A percentile compares a stretch with the other conserved stretches of the same genome.
phyloP scores from a whole-genome alignment of 352 stramenopile species.

The Phytophthora uliginosa region DNA sequence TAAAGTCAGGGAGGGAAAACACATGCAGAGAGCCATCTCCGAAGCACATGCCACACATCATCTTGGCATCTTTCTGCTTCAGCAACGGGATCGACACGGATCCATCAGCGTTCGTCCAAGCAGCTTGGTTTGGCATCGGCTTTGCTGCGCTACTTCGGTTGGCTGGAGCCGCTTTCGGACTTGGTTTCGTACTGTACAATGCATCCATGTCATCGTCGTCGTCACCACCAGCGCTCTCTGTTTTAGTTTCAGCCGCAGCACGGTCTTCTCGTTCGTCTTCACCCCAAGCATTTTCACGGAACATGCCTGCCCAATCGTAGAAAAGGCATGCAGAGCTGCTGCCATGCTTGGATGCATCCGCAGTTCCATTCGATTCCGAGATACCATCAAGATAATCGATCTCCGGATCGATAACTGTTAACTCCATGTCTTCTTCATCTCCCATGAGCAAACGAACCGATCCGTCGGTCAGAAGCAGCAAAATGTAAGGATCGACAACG shows the following conservation, averaged over 20 bases:
- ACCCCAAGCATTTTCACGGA: slow-evolving; percentile 66
- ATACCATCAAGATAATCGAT: slow-evolving; percentile 62
- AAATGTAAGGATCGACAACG: slow-evolving; percentile 87
- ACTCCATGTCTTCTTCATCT: slow-evolving; percentile 84
- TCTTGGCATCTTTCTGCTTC: slow-evolving; percentile 58
- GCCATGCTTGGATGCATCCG: slow-evolving; percentile 34
- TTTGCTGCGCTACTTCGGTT: slow-evolving; percentile 26
- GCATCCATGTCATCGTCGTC: slow-evolving; percentile 83
- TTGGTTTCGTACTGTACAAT: slow-evolving; percentile 68
- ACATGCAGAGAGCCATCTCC: slow-evolving; percentile 86
- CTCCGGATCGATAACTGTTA: slow-evolving; percentile 84
- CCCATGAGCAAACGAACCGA: slow-evolving; percentile 85
- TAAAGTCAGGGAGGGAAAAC: slow-evolving; percentile 87
- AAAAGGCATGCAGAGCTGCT: slow-evolving; percentile 86
- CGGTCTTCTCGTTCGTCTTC: slow-evolving; percentile 60
- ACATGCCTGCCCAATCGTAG: slow-evolving; percentile 89
- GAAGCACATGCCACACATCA: slow-evolving; percentile 89
- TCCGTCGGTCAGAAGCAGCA: slow-evolving; percentile 84
- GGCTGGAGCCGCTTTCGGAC: slow-evolving; percentile 24
- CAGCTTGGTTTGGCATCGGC: background rate
- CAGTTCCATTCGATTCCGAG: slow-evolving; percentile 38
- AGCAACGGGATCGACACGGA: slow-evolving; percentile 69
- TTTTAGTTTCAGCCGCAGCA: slow-evolving; percentile 21
- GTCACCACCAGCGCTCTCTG: slow-evolving; percentile 31
- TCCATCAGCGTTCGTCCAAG: slow-evolving; percentile 38